Evolutionary conservation across 179 eudicot species (phyloP), one percentile per base, ranked within the genome.

Genomic region (Pouteria campechiana): DNA sequence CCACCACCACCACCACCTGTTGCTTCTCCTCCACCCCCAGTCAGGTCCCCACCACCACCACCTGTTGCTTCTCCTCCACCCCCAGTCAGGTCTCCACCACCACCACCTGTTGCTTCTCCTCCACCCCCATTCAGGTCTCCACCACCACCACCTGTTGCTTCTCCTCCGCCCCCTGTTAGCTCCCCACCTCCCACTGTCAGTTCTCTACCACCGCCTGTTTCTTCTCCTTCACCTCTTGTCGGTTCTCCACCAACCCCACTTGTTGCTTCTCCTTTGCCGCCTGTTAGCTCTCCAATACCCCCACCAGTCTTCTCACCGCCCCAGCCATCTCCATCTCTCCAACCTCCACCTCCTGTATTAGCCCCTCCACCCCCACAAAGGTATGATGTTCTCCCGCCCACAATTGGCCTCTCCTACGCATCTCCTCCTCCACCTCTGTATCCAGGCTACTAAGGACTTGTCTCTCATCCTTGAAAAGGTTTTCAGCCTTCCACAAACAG

Each of bases 31-130:
- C 68, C 73, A 3, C 5, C 64, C 1, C 49, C 43, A 0, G 52
- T 41, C 58, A 1, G 35, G 0, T 58, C 75, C 0, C 64, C 74
- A 1, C 65, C 60, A 9, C 57, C 62, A 11, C 42, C 39, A 18
- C 32, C 41, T 1, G 24, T 32, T 0, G 25, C 48, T 5, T 40
- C 64, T 4, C 57, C 57, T 0, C 68, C 73, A 3, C 5, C 64
- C 1, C 49, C 50, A 0, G 32, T 48, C 11, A 7, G 2, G 4
- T 17, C 32, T 0, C 36, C 54, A 1, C 55, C 57, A 3, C 52
- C 58, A 10, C 50, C 64, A 23, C 32, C 51, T 2, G 25, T 22
- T 25, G 3, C 8, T 16, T 17, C 58, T 4, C 16, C 41, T 7
- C 17, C 17, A 18, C 40, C 20, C 2, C 37, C 28, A 2, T 15